phyloP scores from a whole-genome alignment of 1,284 basidiomycete species.

The Mycena citricolor region DNA sequence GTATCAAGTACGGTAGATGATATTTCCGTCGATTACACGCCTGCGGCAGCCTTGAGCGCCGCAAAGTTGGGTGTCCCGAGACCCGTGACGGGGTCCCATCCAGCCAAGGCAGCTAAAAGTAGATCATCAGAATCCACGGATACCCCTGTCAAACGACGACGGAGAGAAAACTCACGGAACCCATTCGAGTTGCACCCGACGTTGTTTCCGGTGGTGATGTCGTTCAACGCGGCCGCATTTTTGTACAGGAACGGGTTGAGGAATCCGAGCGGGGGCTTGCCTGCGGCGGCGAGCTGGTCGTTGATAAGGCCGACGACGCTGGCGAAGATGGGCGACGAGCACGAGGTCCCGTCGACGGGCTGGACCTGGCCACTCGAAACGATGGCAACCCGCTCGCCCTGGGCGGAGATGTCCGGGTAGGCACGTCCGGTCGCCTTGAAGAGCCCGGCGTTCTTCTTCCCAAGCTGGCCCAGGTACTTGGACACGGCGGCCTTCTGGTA shows the following conservation, averaged over 20 bases:
- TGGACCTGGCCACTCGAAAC: constrained; percentile 4
- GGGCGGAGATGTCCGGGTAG: constrained; percentile 19
- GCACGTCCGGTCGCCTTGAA: constrained; percentile 32
- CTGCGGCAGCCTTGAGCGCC: constrained; percentile 7
- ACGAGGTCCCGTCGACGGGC: constrained; percentile 14
- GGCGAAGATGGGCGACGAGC: constrained; percentile 22
- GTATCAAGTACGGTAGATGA: no score
- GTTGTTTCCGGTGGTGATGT: constrained; percentile 11
- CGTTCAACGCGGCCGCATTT: constrained; percentile 16
- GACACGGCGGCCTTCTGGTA: constrained; percentile 44
- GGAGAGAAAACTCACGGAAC: constrained; percentile 8
- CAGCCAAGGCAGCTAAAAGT: constrained; percentile 3
- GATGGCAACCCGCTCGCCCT: constrained; percentile 19
- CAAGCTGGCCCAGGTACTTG: constrained; percentile 39
- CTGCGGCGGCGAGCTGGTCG: constrained; percentile 15
- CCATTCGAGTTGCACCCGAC: constrained; percentile 16
- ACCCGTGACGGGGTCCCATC: constrained; percentile 22
- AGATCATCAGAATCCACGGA: background rate
- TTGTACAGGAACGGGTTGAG: constrained; percentile 17
- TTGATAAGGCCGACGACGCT: constrained; percentile 20
- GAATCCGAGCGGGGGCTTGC: constrained; percentile 18
- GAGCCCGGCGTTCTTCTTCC: constrained; percentile 38
- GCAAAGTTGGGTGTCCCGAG: constrained; percentile 17
- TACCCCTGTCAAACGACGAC: no score
- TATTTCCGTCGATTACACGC: no score